Evolutionary conservation across 2,329 filamentous ascomycete genomes (phyloP).

Genomic region (Emydomyces testavorans): DNA sequence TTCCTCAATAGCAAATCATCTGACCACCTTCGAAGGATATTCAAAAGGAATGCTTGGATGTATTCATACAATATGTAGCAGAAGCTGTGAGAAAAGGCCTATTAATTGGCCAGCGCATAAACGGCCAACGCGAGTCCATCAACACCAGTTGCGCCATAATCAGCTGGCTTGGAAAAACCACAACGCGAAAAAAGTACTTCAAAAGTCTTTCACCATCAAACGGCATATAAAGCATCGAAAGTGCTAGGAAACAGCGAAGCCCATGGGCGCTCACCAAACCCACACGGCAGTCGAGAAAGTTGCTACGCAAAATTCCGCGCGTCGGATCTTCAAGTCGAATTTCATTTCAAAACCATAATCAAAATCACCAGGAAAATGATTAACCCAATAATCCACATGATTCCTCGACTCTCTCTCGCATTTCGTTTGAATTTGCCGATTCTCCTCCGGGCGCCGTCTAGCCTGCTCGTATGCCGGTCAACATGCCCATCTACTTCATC

Average conservation of each 20-base stretch:
- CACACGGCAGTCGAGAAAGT: no score
- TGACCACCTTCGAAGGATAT: no score
- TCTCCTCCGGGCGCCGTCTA: slow-evolving; percentile 62
- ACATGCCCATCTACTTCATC: slow-evolving; percentile 78
- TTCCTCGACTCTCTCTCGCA: slow-evolving; percentile 76
- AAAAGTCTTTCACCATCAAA: not conserved
- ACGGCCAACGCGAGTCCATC: not conserved
- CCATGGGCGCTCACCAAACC: not conserved
- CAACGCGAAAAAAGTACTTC: not conserved
- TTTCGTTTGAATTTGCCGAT: slow-evolving; percentile 61
- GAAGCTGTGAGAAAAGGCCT: not conserved
- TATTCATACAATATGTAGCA: not conserved
- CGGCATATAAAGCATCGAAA: not conserved
- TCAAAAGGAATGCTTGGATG: no score
- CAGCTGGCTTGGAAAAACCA: not conserved
- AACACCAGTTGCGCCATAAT: not conserved
- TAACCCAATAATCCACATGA: slow-evolving; percentile 67
- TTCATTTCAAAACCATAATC: slow-evolving; percentile 70
- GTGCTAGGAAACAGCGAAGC: not conserved
- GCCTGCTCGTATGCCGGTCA: slow-evolving; percentile 64
- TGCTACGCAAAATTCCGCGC: not conserved
- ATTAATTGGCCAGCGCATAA: not conserved
- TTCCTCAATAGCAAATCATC: not conserved
- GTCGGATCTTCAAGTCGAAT: not conserved
- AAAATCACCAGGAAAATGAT: slow-evolving; percentile 73